Percentiles rank a stretch among this genome's conserved stretches.
Conservation (phyloP, 306 rosid genomes). For the Medicago truncatula region MtrunA17r5.0-ANR NC_053048.1:25535501-25536000, state of each 20-base stretch:
- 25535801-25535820: conserved; percentile 71
- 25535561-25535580: conserved; percentile 78
- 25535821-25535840: conserved; percentile 61
- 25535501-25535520: conserved; percentile 98
- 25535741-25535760: neutral
- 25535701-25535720: conserved; percentile 38
- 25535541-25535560: conserved; percentile 72
- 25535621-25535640: conserved; percentile 97
- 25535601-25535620: conserved; percentile 92
- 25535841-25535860: conserved; percentile 53
- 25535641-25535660: conserved; percentile 95
- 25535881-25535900: neutral
- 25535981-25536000: conserved; percentile 99
- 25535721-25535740: conserved; percentile 21
- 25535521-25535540: conserved; percentile 74
- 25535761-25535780: conserved; percentile 17
- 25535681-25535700: conserved; percentile 44
- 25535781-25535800: conserved; percentile 37
- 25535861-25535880: conserved; percentile 24
- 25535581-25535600: conserved; percentile 95
- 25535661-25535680: conserved; percentile 80
- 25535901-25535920: neutral
- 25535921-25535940: neutral
- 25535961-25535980: conserved; percentile 83
- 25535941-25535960: conserved; percentile 65